A percentile compares a stretch with the other conserved stretches of the same genome.
Evolutionary conservation across 2,329 filamentous ascomycete species (phyloP).

Genomic region (Tympanopsis confertula): DNA sequence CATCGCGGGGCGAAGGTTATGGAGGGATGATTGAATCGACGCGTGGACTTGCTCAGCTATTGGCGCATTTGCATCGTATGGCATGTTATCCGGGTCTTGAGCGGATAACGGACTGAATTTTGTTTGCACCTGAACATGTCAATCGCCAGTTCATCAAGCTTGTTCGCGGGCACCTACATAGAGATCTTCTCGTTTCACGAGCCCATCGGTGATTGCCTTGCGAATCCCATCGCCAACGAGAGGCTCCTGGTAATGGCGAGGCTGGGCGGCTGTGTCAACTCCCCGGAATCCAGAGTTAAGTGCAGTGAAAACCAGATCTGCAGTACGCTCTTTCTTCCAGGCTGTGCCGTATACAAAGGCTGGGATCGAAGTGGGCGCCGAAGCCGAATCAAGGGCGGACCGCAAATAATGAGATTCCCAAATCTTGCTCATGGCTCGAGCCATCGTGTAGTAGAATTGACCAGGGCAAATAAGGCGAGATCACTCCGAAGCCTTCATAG

Average conservation of each 20-base stretch:
- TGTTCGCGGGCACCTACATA: background rate
- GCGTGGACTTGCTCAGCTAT: constrained; percentile 53
- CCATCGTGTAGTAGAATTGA: too few relatives aligned
- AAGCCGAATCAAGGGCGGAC: too few relatives aligned
- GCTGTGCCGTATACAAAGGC: constrained; percentile 67
- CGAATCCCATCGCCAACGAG: constrained; percentile 58
- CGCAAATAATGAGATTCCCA: too few relatives aligned
- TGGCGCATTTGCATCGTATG: constrained; percentile 46
- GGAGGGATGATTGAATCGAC: constrained; percentile 56
- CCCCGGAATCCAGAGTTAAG: constrained; percentile 58
- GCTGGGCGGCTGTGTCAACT: constrained; percentile 70
- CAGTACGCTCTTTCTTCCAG: constrained; percentile 68
- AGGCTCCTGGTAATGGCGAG: constrained; percentile 65
- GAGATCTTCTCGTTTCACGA: background rate
- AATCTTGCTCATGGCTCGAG: too few relatives aligned
- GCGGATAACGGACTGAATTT: constrained; percentile 61
- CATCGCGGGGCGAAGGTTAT: constrained; percentile 35
- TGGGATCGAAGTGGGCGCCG: constrained; percentile 24
- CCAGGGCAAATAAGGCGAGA: too few relatives aligned
- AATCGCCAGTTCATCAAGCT: background rate
- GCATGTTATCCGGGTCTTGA: constrained; percentile 43
- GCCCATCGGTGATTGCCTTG: constrained; percentile 42
- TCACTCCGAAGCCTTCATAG: too few relatives aligned
- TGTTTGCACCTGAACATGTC: constrained; percentile 54
- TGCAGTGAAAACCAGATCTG: constrained; percentile 56